These are phyloP conservation scores for Stemphylium lycopersici DNA, from an alignment of 2,329 filamentous ascomycete genomes.

Conservation along the genomic window DNA sequence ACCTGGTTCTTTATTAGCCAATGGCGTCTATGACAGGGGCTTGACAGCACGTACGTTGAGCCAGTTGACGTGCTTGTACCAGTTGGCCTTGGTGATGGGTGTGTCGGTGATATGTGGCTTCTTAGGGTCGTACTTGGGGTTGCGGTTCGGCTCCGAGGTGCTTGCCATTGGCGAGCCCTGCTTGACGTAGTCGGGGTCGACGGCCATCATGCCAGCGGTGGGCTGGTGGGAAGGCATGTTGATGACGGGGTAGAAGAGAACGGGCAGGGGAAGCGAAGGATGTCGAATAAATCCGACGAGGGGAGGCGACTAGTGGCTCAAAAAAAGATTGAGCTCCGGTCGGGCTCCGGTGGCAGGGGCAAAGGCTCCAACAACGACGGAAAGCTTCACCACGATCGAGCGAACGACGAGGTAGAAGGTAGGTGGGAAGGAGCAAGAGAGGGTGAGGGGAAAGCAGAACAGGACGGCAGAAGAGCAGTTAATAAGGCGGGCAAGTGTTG, in stretches of 20 bases:
- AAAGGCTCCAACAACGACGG: conserved; percentile 25
- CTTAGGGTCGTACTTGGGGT: conserved; percentile 63
- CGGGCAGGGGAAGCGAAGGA: conserved; percentile 22
- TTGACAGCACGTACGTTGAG: conserved; percentile 68
- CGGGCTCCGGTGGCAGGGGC: conserved; percentile 11
- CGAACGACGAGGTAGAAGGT: conserved; percentile 28
- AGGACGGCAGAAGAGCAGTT: conserved; percentile 10
- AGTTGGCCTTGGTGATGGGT: conserved; percentile 81
- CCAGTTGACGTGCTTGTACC: conserved; percentile 95
- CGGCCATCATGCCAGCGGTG: conserved; percentile 54
- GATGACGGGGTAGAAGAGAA: conserved; percentile 7
- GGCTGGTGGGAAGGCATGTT: conserved; percentile 61
- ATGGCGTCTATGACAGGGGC: too few species aligned
- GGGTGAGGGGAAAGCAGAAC: conserved; percentile 16
- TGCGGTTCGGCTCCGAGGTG: conserved; percentile 59
- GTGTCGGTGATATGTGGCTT: conserved; percentile 87
- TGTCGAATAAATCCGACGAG: conserved; percentile 6
- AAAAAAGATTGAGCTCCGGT: conserved; percentile 24
- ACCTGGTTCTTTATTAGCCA: conserved; percentile 64
- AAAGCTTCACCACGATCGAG: conserved; percentile 30
- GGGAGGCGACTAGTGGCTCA: conserved; percentile 23
- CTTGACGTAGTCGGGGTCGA: conserved; percentile 56
- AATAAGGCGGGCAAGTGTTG: conserved; percentile 19
- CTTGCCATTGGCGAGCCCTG: conserved; percentile 56
- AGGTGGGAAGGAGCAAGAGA: conserved; percentile 18